phyloP scores from a whole-genome alignment of 73 alveolate genomes.

The Symbiodinium pilosum region DNA sequence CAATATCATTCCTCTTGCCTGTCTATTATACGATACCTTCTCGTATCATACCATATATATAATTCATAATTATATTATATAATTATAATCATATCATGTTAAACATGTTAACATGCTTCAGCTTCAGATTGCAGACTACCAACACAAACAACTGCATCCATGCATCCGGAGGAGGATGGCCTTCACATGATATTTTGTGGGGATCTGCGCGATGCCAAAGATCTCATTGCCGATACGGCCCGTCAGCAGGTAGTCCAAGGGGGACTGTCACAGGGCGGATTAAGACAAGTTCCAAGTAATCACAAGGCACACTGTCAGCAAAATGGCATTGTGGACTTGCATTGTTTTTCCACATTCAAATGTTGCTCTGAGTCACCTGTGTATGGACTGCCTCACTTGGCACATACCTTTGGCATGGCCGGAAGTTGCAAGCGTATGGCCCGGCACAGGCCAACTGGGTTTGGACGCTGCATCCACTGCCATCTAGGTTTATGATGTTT shows the following conservation, averaged over 20 bases:
- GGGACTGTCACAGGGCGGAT: background rate
- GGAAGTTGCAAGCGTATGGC: no score
- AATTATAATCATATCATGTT: no score
- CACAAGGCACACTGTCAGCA: background rate
- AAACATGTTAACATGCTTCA: background rate
- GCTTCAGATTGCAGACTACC: no score
- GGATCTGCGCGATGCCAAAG: background rate
- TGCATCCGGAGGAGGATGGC: background rate
- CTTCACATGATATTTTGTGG: background rate
- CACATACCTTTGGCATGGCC: background rate
- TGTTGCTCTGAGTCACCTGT: background rate
- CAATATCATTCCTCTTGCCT: no score
- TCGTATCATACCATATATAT: no score
- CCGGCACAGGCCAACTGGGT: no score
- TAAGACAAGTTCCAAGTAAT: background rate
- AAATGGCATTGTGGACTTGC: background rate
- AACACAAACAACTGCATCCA: background rate
- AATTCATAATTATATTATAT: no score
- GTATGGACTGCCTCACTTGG: background rate
- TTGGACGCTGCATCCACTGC: no score
- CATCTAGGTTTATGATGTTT: no score
- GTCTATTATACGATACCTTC: no score
- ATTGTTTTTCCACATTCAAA: background rate
- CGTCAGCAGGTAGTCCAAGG: slow-evolving; percentile 2
- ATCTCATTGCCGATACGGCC: background rate